Base-by-base conservation (phyloP, 2,329 filamentous ascomycete genomes). In the Aspergillus japonicus region DNA sequence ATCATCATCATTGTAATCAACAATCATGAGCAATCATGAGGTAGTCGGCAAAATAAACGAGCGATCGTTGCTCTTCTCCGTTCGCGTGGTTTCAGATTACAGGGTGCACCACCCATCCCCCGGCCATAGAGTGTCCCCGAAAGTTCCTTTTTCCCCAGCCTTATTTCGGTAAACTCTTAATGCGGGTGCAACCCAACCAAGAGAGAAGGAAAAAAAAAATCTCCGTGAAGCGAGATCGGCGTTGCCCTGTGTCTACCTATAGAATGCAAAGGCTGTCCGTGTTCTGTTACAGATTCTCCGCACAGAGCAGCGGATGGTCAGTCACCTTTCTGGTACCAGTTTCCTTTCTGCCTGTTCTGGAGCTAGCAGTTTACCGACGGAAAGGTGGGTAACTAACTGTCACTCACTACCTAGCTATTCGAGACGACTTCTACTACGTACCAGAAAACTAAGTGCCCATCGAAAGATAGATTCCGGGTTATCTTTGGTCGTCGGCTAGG, bases 291-390 rank as follows among this genome's bases (percentile, higher is more conserved):
- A 35, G 47, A 49, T 48, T 51, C 33, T 26, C 48, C 31, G 57
- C 57, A 62, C 57, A 60, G 47, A 49, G 57, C 57, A 54, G 48
- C 29, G 33, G 19, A 31, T 57, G 48, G 48, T 54, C 35, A 2
- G 7, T 31, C 50, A 19, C 48, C 48, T 16, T 23, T 50, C 24
- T 23, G 26, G 10, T 29, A 21, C 11, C 12, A 23, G n/a, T 16
- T 53, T n/a, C 4, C 26, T 44, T 44, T 12, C 35, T 53, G 24
- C 16, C 21, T 44, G 5, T 23, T 42, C 33, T 53, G n/a, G 21
- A 26, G 23, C 21, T 19, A 29, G 26, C 51, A 53, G 5, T 42
- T 23, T 53, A 44, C 16, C 39, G 39, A 44, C 6, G 14, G 7
- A 44, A 19, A 44, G 39, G 16, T 42, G 39, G 39, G 16, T 44